Evolutionary conservation across 129 eudicot species (phyloP), one percentile per base, ranked within the genome.

Genomic region (Rutidosis leptorrhynchoides): DNA sequence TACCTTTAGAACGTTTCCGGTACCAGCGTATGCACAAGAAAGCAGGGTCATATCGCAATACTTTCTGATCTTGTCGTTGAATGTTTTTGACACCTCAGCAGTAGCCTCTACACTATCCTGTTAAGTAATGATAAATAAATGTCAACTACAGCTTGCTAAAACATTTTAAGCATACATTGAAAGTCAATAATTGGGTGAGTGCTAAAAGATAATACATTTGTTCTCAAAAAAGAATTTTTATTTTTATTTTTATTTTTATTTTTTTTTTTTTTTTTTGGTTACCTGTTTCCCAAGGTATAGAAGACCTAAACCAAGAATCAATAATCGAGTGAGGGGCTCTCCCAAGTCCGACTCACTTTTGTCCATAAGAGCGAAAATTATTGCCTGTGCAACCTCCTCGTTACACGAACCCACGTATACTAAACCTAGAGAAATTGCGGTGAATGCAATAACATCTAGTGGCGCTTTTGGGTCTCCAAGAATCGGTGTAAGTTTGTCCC

Each of bases 101-200:
- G 95, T 94, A n/a, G 99, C 97, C 77, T 94, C 99, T 46, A 89
- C 99, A 26, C 80, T 86, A 68, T 94, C 99, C 97, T 94, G 90
- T 81, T 22, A 30, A 3, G 15, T 45, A 72, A 17, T 20, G 55
- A 70, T 5, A 37, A 45, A 70, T 5, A 37, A 45, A 62, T 52
- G 24, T 62, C 60, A 62, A 4, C 43, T 40, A 55, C 45, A 19
- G 23, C 58, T 54, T 3, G 46, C 15, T 51, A 52, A n/a, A 9
- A 72, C 53, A 17, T 17, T 25, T 5, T 24, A 64, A 57, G 62
- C 35, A 35, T 26, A 19, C 16, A 61, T 8, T n/a, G n/a, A n/a
- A n/a, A n/a, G n/a, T n/a, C n/a, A n/a, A n/a, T n/a, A n/a, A n/a
- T n/a, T n/a, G n/a, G n/a, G n/a, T n/a, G n/a, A n/a, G n/a, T n/a